A percentile compares a stretch with the other conserved stretches of the same genome.
Evolutionary conservation across 2,329 filamentous ascomycete genomes (phyloP).

Genomic region (Colletotrichum filicis): DNA sequence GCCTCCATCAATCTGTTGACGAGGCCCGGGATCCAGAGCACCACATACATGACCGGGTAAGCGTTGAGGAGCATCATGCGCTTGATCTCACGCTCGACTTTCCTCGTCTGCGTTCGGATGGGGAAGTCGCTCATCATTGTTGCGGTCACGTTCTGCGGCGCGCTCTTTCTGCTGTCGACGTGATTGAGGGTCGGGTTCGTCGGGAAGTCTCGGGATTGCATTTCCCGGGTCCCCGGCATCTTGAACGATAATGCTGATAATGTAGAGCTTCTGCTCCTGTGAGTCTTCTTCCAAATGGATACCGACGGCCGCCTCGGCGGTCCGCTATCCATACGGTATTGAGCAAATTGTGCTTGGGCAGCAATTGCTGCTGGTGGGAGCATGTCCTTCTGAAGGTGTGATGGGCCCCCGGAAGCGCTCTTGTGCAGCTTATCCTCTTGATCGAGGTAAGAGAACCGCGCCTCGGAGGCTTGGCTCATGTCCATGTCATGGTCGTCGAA

Average conservation of each 20-base stretch:
- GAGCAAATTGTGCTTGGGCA: background rate
- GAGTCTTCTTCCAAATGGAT: background rate
- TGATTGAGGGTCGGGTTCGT: conserved; percentile 15
- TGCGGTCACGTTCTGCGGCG: conserved; percentile 1
- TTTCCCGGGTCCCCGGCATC: conserved; percentile 1
- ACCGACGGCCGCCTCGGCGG: background rate
- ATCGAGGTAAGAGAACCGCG: conserved; percentile 30
- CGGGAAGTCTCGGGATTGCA: conserved; percentile 17
- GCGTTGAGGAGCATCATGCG: conserved; percentile 50
- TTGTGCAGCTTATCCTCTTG: conserved; percentile 26
- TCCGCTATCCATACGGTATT: background rate
- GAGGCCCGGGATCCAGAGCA: conserved; percentile 52
- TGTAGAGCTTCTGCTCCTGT: conserved; percentile 13
- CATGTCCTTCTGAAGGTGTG: conserved; percentile 17
- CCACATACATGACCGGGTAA: conserved; percentile 49
- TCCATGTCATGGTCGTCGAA: conserved; percentile 27
- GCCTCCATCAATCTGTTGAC: conserved; percentile 46
- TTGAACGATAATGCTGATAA: conserved; percentile 14
- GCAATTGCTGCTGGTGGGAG: background rate
- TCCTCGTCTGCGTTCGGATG: conserved; percentile 35
- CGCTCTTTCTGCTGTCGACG: background rate
- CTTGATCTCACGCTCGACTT: conserved; percentile 41
- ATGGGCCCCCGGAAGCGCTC: conserved; percentile 12
- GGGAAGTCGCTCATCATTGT: conserved; percentile 37
- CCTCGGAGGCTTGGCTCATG: conserved; percentile 30